A percentile compares a stretch with the other conserved stretches of the same genome.
Evolutionary conservation across 352 stramenopile genomes (phyloP).

Genomic region (Phytophthora gonapodyides): DNA sequence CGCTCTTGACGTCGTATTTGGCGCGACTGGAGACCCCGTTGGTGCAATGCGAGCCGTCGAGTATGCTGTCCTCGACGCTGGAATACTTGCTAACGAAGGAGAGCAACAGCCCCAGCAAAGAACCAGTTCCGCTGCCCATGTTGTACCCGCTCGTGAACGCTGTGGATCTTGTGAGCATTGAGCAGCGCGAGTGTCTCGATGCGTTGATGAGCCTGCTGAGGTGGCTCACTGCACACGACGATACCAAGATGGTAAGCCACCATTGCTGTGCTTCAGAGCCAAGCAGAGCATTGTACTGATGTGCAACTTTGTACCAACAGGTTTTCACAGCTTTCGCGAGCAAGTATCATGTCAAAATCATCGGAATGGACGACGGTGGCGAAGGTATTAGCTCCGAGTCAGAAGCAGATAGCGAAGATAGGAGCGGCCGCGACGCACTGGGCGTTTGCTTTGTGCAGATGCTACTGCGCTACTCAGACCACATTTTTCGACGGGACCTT

Average conservation of each 20-base stretch:
- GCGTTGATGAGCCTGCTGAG: slow-evolving; percentile 62
- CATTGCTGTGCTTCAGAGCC: neutral
- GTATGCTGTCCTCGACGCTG: slow-evolving; percentile 65
- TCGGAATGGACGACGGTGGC: slow-evolving; percentile 39
- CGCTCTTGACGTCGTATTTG: slow-evolving; percentile 55
- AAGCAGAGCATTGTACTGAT: slow-evolving; percentile 1
- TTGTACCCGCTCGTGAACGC: slow-evolving; percentile 76
- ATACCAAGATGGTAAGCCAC: slow-evolving; percentile 45
- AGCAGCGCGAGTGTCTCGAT: slow-evolving; percentile 76
- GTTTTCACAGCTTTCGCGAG: slow-evolving; percentile 45
- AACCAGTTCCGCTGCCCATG: slow-evolving; percentile 40
- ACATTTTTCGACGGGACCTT: slow-evolving; percentile 71
- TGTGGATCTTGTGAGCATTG: slow-evolving; percentile 66
- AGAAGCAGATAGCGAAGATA: slow-evolving; percentile 1
- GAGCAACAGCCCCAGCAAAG: slow-evolving; percentile 15
- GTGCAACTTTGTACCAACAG: slow-evolving; percentile 22
- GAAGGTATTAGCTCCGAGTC: neutral
- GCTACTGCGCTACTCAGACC: slow-evolving; percentile 59
- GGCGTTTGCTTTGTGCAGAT: slow-evolving; percentile 67
- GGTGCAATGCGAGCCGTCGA: slow-evolving; percentile 51
- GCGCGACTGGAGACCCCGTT: slow-evolving; percentile 47
- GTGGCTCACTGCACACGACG: slow-evolving; percentile 43
- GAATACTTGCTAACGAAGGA: slow-evolving; percentile 60
- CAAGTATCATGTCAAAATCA: slow-evolving; percentile 48
- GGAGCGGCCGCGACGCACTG: slow-evolving; percentile 25